Base-by-base conservation (phyloP, 208 protist species). In the Trypanosoma melophagium region DNA sequence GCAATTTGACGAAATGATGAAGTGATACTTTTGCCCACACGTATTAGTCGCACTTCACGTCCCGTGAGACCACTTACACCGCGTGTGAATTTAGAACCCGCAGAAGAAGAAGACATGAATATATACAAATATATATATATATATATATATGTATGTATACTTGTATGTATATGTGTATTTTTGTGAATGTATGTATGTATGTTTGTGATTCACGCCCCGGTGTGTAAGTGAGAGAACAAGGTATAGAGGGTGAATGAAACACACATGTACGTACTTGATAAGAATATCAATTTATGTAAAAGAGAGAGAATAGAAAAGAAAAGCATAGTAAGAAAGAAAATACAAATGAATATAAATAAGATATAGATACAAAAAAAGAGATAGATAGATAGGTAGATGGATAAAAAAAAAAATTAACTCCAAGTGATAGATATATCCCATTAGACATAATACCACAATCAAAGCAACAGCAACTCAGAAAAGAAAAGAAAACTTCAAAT, bases 21-120 rank as follows among this genome's bases (percentile, higher is more conserved):
- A 7, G 65, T 74, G 21, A 75, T 60, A 38, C 69, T 73, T 69
- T 71, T 67, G 0, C 79, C 79, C 1, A 84, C 79, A 45, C 79
- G 79, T 12, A 79, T 28, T 19, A 61, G 42, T 31, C 79, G 79
- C 10, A 38, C 60, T 31, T 70, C 60, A 2, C 45, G 65, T 2
- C 75, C 71, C 28, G 71, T 69, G 61, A 84, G 75, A n/a, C 56
- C 19, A 56, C 69, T 77, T 47, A 66, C 56, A 60, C 71, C 69
- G n/a, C 54, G 31, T 17, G 66, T 66, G 42, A 63, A 74, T 35
- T 54, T 52, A 21, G 63, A 21, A 1, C 57, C 61, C 24, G 42
- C 51, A 3, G 3, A 1, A 12, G n/a, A 5, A 25, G 25, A 60
- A 51, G 63, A 7, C 1, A 35, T 35, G 5, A 7, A 35, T 35